Evolutionary conservation across 2,329 filamentous ascomycete genomes (phyloP), one percentile per base, ranked within the genome.

Genomic region (Trichoderma breve): DNA sequence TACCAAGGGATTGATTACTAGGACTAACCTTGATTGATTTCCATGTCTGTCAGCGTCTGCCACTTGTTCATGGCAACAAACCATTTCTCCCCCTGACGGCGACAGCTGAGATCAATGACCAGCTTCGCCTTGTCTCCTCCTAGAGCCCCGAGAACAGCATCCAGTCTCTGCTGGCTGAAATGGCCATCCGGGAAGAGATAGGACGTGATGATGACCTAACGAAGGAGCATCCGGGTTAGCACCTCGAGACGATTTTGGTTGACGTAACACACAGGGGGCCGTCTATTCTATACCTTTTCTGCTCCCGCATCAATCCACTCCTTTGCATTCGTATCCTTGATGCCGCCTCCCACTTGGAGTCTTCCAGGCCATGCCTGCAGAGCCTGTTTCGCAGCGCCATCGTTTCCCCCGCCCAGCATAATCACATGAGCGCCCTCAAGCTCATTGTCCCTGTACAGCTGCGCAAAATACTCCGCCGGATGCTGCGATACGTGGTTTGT

Each of bases 1-100:
- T 51, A 12, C n/a, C 47, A 51, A 51, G 47, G 47, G 47, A 24
- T 51, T 47, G 30, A 43, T 47, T 21, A 58, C 53, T 51, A 2
- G 69, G 24, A 76, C 81, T 74, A 83, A 95, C 95, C 93, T 86
- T 93, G 86, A 74, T 91, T 95, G 75, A 99, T 90, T 80, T 98
- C 94, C 90, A 97, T 97, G 78, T 98, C 93, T 1, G 96, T 98
- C 71, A 98, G 91, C 1, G 94, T 97, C 86, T 98, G 96, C 96
- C 96, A 99, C 81, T 97, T 97, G 82, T 99, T 93, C 92, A 97
- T 99, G 70, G 96, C 95, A n/a, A 99, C 96, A 78, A 93, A 94
- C 96, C 96, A 99, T 51, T 85, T 91, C 71, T 91, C 86, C 47
- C 87, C 92, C 73, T 90, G 91, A 72, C 91, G 87, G 66, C 96